phyloP scores from a whole-genome alignment of 495 filamentous ascomycete genomes.

The Podospora didyma region DNA sequence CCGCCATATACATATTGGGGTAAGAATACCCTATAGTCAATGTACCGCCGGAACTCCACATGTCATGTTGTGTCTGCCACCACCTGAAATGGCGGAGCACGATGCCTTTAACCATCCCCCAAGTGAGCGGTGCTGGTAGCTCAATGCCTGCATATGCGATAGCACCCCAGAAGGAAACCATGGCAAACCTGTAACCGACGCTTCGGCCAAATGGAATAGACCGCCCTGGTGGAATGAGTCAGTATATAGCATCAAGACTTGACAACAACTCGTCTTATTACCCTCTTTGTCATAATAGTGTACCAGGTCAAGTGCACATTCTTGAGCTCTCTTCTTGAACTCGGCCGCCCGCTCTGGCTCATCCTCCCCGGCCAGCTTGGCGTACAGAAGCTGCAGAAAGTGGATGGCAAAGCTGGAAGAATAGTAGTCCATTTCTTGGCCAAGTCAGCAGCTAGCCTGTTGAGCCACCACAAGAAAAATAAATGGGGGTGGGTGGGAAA shows the following conservation, averaged over 20 bases:
- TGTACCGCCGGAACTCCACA: constrained; percentile 69
- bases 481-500: background rate
- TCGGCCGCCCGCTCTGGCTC: constrained; percentile 64
- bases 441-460: background rate
- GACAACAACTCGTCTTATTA: too few species aligned
- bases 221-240: constrained; percentile 32
- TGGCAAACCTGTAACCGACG: constrained; percentile 75
- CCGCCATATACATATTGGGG: constrained; percentile 70
- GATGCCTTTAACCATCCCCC: constrained; percentile 74
- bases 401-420: constrained; percentile 78
- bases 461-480: too few species aligned
- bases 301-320: constrained; percentile 64
- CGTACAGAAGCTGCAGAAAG: constrained; percentile 70
- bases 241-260: background rate
- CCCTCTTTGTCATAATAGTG: constrained; percentile 70
- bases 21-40: constrained; percentile 75
- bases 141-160: constrained; percentile 71
- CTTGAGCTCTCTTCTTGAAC: constrained; percentile 61
- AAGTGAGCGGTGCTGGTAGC: constrained; percentile 63
- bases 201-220: constrained; percentile 73
- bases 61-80: constrained; percentile 71
- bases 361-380: constrained; percentile 64
- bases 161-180: constrained; percentile 78
- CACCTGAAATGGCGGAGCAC: constrained; percentile 69
- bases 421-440: constrained; percentile 71